A percentile compares a stretch with the other conserved stretches of the same genome.
Evolutionary conservation across 2,329 filamentous ascomycete species (phyloP).

Genomic region (Calonectria montana): DNA sequence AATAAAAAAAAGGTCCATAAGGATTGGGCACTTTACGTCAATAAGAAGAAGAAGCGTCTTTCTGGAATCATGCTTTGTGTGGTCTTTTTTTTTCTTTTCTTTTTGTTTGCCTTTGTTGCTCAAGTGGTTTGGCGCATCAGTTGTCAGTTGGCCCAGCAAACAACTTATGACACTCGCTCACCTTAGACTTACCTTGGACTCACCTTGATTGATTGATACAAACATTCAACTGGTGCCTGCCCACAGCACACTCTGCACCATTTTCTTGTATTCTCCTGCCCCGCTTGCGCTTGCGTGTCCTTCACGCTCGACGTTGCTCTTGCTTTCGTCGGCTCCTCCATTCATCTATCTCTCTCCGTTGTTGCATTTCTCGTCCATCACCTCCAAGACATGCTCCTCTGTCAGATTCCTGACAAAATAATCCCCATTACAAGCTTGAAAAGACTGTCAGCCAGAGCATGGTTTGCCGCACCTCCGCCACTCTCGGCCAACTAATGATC

Average conservation of each 20-base stretch:
- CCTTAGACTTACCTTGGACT: neutral
- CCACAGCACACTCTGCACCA: too few species aligned
- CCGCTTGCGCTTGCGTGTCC: neutral
- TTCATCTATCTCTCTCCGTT: neutral
- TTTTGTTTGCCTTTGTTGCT: neutral
- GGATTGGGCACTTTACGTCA: slow-evolving; percentile 37
- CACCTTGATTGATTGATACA: neutral
- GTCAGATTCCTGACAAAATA: neutral
- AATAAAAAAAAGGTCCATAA: slow-evolving; percentile 38
- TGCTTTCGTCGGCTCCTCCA: neutral
- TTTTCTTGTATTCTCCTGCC: neutral
- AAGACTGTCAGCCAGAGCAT: neutral
- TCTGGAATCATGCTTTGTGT: neutral
- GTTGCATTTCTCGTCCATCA: neutral
- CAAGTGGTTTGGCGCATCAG: neutral
- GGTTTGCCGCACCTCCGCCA: too few species aligned
- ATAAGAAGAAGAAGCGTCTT: slow-evolving; percentile 19
- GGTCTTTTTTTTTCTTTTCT: too few species aligned
- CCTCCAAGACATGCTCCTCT: neutral
- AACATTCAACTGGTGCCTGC: neutral
- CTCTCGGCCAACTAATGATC: neutral
- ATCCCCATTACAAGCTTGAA: neutral
- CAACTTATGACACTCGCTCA: neutral
- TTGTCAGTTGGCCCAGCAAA: neutral
- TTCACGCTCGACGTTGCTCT: neutral